These are phyloP conservation scores for Fusarium ambrosium DNA, from an alignment of 2,329 filamentous ascomycete species.

Conservation along the genomic window DNA sequence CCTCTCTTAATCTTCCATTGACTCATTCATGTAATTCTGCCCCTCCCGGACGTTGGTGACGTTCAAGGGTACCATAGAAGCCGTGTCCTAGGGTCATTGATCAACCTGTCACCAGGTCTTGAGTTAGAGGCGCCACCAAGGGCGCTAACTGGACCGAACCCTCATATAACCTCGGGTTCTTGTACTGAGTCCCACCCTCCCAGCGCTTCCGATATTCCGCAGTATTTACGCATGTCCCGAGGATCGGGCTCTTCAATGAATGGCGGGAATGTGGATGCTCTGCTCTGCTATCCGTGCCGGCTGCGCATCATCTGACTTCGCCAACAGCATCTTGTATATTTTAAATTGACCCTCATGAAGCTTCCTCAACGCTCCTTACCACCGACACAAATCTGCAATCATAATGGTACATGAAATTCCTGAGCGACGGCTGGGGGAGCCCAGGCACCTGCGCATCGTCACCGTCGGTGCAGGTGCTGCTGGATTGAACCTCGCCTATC, in stretches of 20 bases:
- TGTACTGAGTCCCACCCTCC: neutral
- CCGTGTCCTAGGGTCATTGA: too few relatives aligned
- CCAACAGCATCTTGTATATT: neutral
- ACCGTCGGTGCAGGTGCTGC: conserved; percentile 20
- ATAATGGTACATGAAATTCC: neutral
- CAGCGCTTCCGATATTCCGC: neutral
- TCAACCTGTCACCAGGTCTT: too few relatives aligned
- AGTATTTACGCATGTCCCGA: neutral
- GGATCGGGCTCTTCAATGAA: neutral
- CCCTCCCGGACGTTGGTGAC: too few relatives aligned
- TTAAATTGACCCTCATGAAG: neutral
- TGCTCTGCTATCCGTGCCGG: neutral
- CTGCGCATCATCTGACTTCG: neutral
- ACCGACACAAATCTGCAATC: neutral
- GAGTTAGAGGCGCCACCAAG: too few relatives aligned
- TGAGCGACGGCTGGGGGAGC: conserved; percentile 26
- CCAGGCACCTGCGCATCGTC: conserved; percentile 39
- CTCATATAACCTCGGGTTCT: neutral
- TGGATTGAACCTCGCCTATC: conserved; percentile 15
- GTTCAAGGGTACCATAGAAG: too few relatives aligned
- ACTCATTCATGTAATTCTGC: too few relatives aligned
- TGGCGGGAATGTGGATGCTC: neutral
- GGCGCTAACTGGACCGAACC: neutral
- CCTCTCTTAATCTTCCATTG: too few relatives aligned
- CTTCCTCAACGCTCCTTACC: neutral